Conservation (phyloP, 257 asterid species). For the Lavandula angustifolia region DNA sequence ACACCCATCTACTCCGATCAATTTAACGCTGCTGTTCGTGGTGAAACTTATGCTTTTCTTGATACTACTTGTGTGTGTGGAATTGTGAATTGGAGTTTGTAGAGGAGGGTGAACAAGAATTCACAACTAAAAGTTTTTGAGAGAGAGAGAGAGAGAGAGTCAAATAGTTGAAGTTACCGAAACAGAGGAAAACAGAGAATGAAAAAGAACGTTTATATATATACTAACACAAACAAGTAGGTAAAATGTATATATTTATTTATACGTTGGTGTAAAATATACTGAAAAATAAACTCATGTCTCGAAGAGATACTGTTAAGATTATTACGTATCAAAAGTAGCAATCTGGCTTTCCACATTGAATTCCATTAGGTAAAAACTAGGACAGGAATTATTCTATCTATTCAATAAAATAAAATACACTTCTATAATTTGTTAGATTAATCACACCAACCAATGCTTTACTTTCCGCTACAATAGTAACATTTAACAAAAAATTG, state of each 20-base stretch:
- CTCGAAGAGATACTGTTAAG: background rate
- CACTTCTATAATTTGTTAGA: background rate
- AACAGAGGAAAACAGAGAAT: background rate
- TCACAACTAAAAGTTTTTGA: background rate
- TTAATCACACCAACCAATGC: background rate
- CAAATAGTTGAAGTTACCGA: background rate
- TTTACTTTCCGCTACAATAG: background rate
- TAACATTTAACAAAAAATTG: background rate
- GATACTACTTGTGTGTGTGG: background rate
- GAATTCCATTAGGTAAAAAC: constrained; percentile 10
- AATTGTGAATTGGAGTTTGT: constrained; percentile 1
- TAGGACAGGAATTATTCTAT: constrained; percentile 16
- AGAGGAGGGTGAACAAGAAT: constrained; percentile 2
- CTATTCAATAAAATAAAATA: background rate
- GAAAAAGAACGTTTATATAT: background rate
- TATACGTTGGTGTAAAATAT: background rate
- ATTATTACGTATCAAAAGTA: constrained; percentile 17
- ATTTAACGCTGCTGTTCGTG: background rate
- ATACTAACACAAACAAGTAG: background rate
- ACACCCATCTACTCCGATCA: constrained; percentile 38
- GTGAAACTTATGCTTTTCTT: background rate
- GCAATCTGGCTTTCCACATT: constrained; percentile 12
- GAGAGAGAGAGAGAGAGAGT: constrained; percentile 24
- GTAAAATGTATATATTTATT: background rate
- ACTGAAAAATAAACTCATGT: constrained; percentile 5